A percentile compares a stretch with the other conserved stretches of the same genome.
These are phyloP conservation scores for Coffea humblotiana DNA, from an alignment of 305 asterid genomes.

Conservation along the genomic window DNA sequence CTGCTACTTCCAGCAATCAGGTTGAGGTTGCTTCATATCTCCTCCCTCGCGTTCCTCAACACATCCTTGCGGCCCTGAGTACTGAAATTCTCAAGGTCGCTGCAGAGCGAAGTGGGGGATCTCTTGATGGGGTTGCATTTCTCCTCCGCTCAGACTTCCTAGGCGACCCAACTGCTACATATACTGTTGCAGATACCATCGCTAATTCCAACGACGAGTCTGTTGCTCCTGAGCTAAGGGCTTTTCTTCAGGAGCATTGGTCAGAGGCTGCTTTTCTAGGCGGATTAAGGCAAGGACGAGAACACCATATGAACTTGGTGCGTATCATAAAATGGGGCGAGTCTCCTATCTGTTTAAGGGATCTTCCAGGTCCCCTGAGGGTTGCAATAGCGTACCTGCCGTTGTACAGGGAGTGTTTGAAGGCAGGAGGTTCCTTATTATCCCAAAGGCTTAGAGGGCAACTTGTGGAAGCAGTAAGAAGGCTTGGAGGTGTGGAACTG, in stretches of 20 bases:
- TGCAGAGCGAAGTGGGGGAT: constrained; percentile 82
- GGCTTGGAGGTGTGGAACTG: constrained; percentile 62
- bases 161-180: constrained; percentile 75
- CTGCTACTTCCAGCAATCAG: constrained; percentile 94
- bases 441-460: constrained; percentile 82
- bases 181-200: constrained; percentile 80
- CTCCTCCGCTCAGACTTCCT: constrained; percentile 79
- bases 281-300: constrained; percentile 57
- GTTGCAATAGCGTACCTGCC: constrained; percentile 87
- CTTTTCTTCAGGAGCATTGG: constrained; percentile 74
- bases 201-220: constrained; percentile 69
- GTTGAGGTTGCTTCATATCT: constrained; percentile 69
- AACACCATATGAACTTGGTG: constrained; percentile 62
- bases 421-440: constrained; percentile 66
- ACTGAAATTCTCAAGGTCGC: constrained; percentile 91
- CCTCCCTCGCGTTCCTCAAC: constrained; percentile 86
- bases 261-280: constrained; percentile 66
- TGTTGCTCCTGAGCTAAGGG: constrained; percentile 62
- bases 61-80: constrained; percentile 83
- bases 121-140: constrained; percentile 84
- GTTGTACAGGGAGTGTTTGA: constrained; percentile 74
- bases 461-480: constrained; percentile 67
- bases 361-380: constrained; percentile 76
- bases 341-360: constrained; percentile 69
- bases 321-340: constrained; percentile 58